Evolutionary conservation across 176 grass and related monocot genomes (phyloP), one percentile per base, ranked within the genome.

Genomic region (Musa schizocarpa): DNA sequence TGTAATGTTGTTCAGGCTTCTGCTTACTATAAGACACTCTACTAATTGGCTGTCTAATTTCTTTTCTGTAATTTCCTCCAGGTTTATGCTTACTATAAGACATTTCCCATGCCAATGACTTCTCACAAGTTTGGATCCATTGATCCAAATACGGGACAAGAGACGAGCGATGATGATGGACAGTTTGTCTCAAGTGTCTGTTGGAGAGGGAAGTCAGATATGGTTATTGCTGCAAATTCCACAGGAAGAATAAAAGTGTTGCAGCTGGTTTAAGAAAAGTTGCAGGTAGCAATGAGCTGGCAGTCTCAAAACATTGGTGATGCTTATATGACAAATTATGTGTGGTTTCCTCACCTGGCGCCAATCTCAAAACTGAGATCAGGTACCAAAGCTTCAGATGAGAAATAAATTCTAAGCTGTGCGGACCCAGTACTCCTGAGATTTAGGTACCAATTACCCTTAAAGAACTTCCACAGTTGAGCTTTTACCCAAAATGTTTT

Each of bases 81-180:
- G 95, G 86, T 99, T 54, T 99, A 87, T 99, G 88, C 88, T 74
- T 99, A 95, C 53, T 83, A 99, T 75, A 99, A 79, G 87, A 76
- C 84, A 71, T 99, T 99, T 87, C 88, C 96, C 43, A 99, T 92
- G 96, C 96, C 96, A 77, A 92, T 99, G 76, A 88, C 88, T 69
- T 89, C 86, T 43, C 96, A 99, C 62, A 95, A 92, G 75, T 99
- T 99, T 59, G 96, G 96, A 53, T 92, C 84, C 3, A 81, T 95
- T 4, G 91, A 99, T 34, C 96, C 91, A 51, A 89, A 92, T 65
- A 95, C 96, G 1, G 96, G 84, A 68, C 88, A 89, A 89, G 96
- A 92, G 67, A 95, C 86, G 53, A 89, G 82, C 25, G 88, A 92
- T 54, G 86, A 92, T 74, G 89, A 81, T 62, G 81, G 87, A 9